Base-by-base conservation (phyloP, 441 rosid species). In the Geranium incanum region DNA sequence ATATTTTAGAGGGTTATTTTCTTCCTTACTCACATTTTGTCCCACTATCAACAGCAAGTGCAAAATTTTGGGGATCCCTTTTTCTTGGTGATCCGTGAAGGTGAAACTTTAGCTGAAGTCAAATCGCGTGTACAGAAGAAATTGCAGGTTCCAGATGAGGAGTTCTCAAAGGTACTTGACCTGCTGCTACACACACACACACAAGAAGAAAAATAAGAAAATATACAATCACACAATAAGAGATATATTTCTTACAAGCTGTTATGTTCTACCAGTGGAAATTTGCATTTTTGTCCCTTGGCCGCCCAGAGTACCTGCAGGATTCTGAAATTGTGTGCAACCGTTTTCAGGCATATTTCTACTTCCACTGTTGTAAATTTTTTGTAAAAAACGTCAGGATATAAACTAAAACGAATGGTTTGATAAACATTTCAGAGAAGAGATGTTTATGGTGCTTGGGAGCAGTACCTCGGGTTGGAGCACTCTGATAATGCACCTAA, bases 61-160 rank as follows among this genome's bases (percentile, higher is more conserved):
- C 97, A 90, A 69, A 90, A 90, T 77, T 95, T 95, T 70, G 99
- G 99, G 2, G 99, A 95, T 75, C 99, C 99, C 11, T 92, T 95
- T 83, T 89, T 95, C 88, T 81, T 92, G 85, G 97, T 91, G 70
- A 87, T 95, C 78, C 96, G 81, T 77, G 98, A 95, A 72, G 95
- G 91, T 76, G 99, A 95, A 82, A 91, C 89, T 23, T 80, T 95
- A 74, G 86, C 87, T 74, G 97, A 91, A 76, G 84, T 88, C 55
- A 95, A 91, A 83, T 66, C 71, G 41, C 87, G 95, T 43, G 75
- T 92, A 80, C 99, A 92, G 73, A 95, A 85, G 86, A 95, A 92
- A 74, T 80, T 95, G 75, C 95, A 83, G 81, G 90, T 92, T 77
- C 82, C 91, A 66, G 99, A 95, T 77, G 97, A 95, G 68, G 99